phyloP scores from a whole-genome alignment of 2,329 filamentous ascomycete species.

The Raffaelea albimanens region DNA sequence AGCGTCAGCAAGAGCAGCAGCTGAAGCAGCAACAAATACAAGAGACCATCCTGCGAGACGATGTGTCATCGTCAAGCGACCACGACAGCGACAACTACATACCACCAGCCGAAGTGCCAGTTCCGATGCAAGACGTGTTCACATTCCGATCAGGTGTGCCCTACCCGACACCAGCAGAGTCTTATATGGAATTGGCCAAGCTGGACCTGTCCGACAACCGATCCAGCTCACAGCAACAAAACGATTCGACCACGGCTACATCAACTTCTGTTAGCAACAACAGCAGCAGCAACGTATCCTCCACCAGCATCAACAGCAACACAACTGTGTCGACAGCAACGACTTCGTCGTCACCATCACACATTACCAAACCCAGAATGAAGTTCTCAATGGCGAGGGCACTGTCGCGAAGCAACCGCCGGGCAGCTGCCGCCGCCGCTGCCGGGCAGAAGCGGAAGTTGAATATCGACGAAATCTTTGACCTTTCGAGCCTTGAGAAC shows the following conservation, averaged over 20 bases:
- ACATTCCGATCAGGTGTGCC: slow-evolving; percentile 58
- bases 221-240: not conserved
- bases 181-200: slow-evolving; percentile 52
- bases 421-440: slow-evolving; percentile 46
- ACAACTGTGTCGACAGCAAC: slow-evolving; percentile 12
- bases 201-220: slow-evolving; percentile 35
- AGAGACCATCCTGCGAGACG: slow-evolving; percentile 6
- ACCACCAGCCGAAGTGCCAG: slow-evolving; percentile 26
- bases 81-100: slow-evolving; percentile 7
- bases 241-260: slow-evolving; percentile 1
- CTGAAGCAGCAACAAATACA: slow-evolving; percentile 9
- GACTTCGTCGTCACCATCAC: slow-evolving; percentile 15
- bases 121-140: slow-evolving; percentile 53
- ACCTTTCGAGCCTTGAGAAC: slow-evolving; percentile 51
- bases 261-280: slow-evolving; percentile 12
- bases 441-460: slow-evolving; percentile 65
- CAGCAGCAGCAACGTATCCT: slow-evolving; percentile 13
- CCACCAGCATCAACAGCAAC: slow-evolving; percentile 15
- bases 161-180: slow-evolving; percentile 40
- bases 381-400: slow-evolving; percentile 18
- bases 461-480: slow-evolving; percentile 67
- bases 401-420: slow-evolving; percentile 36
- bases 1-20: not conserved
- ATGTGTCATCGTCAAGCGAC: slow-evolving; percentile 1
- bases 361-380: slow-evolving; percentile 5